phyloP scores from a whole-genome alignment of 805 yeast species.

The Candida caryicola region DNA sequence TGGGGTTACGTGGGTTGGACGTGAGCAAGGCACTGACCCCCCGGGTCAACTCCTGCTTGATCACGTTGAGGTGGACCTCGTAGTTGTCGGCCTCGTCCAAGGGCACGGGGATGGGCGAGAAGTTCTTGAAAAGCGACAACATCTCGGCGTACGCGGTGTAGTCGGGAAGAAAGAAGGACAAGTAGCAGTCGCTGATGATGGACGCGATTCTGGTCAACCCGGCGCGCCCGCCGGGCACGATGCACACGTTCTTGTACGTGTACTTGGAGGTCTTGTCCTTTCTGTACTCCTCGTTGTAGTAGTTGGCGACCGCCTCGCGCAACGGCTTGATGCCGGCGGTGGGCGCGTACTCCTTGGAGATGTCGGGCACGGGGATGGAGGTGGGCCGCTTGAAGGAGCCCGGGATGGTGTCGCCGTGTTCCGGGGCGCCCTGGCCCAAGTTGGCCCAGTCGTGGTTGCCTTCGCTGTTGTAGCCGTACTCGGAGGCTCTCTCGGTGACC shows the following conservation, averaged over 20 bases:
- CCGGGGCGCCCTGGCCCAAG: conserved; percentile 65
- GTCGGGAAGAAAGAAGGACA: conserved; percentile 60
- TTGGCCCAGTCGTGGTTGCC: conserved; percentile 50
- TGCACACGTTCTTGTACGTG: conserved; percentile 58
- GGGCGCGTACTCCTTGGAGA: conserved; percentile 56
- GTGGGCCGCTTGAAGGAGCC: conserved; percentile 57
- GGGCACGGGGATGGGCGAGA: conserved; percentile 63
- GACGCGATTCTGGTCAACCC: conserved; percentile 63
- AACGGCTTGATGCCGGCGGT: conserved; percentile 55
- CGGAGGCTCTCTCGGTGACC: conserved; percentile 61
- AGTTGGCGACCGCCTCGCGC: conserved; percentile 56
- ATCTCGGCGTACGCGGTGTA: conserved; percentile 66
- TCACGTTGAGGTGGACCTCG: conserved; percentile 50
- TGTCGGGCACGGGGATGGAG: conserved; percentile 44
- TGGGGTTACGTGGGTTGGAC: conserved; percentile 63
- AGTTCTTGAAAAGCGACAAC: conserved; percentile 60
- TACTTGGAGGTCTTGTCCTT: conserved; percentile 48
- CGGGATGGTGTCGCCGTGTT: conserved; percentile 55
- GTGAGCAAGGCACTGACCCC: conserved; percentile 59
- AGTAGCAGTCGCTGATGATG: conserved; percentile 54
- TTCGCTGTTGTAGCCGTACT: conserved; percentile 48
- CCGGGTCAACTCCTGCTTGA: conserved; percentile 50
- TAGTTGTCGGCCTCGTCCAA: conserved; percentile 55
- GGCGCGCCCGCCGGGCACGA: conserved; percentile 65
- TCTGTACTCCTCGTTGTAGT: conserved; percentile 55